Conservation (phyloP, 306 rosid genomes). For the Sindora glabra region DNA sequence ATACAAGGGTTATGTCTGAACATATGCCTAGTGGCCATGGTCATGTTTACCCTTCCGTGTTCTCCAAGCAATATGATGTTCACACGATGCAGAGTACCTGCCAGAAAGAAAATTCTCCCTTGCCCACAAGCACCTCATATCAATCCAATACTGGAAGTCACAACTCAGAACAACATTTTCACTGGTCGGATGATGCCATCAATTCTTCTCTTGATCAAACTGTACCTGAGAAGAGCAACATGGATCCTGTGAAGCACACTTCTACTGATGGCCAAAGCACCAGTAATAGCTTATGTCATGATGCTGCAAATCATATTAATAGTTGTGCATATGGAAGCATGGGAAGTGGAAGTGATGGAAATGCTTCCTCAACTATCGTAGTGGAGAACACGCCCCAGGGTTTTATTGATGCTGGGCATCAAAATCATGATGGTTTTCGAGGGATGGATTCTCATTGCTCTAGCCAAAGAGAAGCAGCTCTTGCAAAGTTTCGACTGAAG, state of each 20-base stretch:
- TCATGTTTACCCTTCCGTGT: constrained; percentile 33
- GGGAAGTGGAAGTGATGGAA: constrained; percentile 40
- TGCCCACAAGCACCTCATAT: constrained; percentile 19
- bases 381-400: constrained; percentile 22
- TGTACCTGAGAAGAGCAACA: constrained; percentile 12
- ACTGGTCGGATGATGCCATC: constrained; percentile 24
- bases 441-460: constrained; percentile 26
- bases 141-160: constrained; percentile 29
- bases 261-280: constrained; percentile 28
- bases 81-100: constrained; percentile 17
- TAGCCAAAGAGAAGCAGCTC: constrained; percentile 70
- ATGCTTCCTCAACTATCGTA: constrained; percentile 16
- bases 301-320: constrained; percentile 12
- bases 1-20: too few species aligned
- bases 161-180: constrained; percentile 26
- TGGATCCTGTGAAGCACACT: constrained; percentile 25
- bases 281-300: constrained; percentile 26
- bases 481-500: constrained; percentile 58
- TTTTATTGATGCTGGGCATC: constrained; percentile 13
- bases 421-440: constrained; percentile 26
- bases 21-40: constrained; percentile 8
- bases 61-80: constrained; percentile 21
- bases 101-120: constrained; percentile 32
- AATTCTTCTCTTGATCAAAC: constrained; percentile 25
- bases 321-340: constrained; percentile 8